phyloP scores from a whole-genome alignment of 176 grass and related monocot genomes.

The Aegilops bicornis region DNA sequence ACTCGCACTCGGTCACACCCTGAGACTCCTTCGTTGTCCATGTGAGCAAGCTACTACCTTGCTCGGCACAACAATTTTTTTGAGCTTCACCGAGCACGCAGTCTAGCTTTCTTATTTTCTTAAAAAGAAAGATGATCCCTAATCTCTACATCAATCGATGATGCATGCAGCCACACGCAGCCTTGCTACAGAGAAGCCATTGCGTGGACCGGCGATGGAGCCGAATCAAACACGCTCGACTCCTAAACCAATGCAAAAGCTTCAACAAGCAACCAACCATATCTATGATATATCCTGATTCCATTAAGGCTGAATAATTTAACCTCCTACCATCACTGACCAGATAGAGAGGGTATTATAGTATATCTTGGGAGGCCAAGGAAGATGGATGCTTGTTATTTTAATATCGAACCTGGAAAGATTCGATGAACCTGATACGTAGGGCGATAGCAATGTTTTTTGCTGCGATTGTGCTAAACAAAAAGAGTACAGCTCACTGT shows the following conservation, averaged over 20 bases:
- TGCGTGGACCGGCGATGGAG: background rate
- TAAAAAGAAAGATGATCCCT: too few species aligned
- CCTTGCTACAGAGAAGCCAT: background rate
- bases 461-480: background rate
- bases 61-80: too few species aligned
- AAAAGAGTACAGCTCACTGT: background rate
- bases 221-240: background rate
- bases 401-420: background rate
- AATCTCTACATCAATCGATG: too few species aligned
- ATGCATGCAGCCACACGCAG: background rate
- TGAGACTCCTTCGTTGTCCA: too few species aligned
- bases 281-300: background rate
- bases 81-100: too few species aligned
- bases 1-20: too few species aligned
- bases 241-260: background rate
- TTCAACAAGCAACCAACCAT: background rate
- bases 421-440: background rate
- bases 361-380: background rate
- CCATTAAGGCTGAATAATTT: background rate
- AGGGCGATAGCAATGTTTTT: conserved; percentile 24
- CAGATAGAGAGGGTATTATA: background rate
- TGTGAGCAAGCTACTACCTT: too few species aligned
- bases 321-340: background rate
- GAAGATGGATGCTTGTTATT: background rate
- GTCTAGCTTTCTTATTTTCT: too few species aligned